A percentile compares a stretch with the other conserved stretches of the same genome.
Conservation (phyloP, 1,139 yeast species). For the Suhomyces guaymorum region DNA sequence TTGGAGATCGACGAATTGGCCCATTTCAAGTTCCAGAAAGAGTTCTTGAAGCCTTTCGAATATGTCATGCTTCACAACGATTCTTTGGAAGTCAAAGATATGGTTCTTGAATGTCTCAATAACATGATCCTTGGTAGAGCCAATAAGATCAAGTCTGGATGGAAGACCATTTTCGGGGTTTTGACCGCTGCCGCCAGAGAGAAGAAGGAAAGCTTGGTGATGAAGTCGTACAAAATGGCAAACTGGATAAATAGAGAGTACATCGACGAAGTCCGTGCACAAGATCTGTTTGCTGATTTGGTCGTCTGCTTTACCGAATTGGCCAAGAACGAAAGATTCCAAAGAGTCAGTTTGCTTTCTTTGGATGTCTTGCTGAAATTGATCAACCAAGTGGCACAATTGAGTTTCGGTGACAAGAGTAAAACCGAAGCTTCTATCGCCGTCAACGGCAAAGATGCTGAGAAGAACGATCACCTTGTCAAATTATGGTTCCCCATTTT, state of each 20-base stretch:
- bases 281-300: constrained; percentile 73
- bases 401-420: constrained; percentile 25
- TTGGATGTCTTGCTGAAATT: constrained; percentile 72
- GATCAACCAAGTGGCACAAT: constrained; percentile 57
- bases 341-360: constrained; percentile 76
- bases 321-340: constrained; percentile 82
- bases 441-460: constrained; percentile 13
- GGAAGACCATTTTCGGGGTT: constrained; percentile 87
- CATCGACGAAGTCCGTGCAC: constrained; percentile 62
- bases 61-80: constrained; percentile 70
- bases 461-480: constrained; percentile 39
- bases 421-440: constrained; percentile 15
- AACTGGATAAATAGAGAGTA: constrained; percentile 63
- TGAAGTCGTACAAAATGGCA: constrained; percentile 63
- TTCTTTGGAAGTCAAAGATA: constrained; percentile 73
- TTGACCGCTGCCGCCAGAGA: constrained; percentile 65
- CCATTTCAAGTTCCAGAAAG: constrained; percentile 94
- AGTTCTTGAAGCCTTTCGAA: constrained; percentile 88
- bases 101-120: constrained; percentile 87
- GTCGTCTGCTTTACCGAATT: constrained; percentile 77
- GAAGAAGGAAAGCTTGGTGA: constrained; percentile 57
- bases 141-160: constrained; percentile 80
- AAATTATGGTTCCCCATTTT: constrained; percentile 81
- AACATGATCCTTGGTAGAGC: constrained; percentile 84
- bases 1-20: constrained; percentile 91